phyloP scores from a whole-genome alignment of 768 basidiomycete genomes.

The Tylopilus balloui region DNA sequence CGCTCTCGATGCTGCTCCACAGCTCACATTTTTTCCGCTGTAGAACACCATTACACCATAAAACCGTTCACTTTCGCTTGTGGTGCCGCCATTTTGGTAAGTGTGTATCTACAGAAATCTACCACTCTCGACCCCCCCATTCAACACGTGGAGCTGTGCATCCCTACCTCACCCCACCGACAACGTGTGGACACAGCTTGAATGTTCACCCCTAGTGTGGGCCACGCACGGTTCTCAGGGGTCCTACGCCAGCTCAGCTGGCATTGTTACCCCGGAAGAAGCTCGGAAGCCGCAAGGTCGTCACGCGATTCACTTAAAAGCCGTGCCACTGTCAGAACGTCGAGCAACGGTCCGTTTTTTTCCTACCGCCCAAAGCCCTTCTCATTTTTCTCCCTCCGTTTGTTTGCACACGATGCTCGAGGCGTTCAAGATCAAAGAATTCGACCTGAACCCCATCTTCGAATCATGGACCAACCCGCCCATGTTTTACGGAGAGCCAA shows the following conservation, averaged over 20 bases:
- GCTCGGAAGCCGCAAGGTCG: conserved; percentile 22
- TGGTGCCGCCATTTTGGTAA: conserved; percentile 3
- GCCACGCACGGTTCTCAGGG: conserved; percentile 17
- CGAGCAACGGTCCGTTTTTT: conserved; percentile 15
- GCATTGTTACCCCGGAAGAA: conserved; percentile 27
- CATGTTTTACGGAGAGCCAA: conserved; percentile 60
- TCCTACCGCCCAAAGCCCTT: conserved; percentile 9
- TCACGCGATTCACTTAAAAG: conserved; percentile 28
- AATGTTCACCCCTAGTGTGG: conserved; percentile 3
- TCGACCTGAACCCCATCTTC: conserved; percentile 65
- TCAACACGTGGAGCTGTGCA: conserved; percentile 19
- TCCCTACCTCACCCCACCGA: conserved; percentile 1
- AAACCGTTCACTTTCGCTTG: neutral
- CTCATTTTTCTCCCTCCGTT: neutral
- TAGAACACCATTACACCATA: neutral
- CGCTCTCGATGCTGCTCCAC: neutral
- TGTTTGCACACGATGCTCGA: conserved; percentile 46
- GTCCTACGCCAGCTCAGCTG: conserved; percentile 11
- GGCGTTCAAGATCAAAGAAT: conserved; percentile 77
- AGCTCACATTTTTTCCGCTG: neutral
- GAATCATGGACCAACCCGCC: conserved; percentile 65
- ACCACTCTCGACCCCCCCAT: conserved; percentile 3
- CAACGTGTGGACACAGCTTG: conserved; percentile 15
- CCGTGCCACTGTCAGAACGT: conserved; percentile 12
- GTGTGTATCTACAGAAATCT: conserved; percentile 1